Evolutionary conservation across 495 filamentous ascomycete genomes (phyloP).

Genomic region (Rhizodiscina lignyota): DNA sequence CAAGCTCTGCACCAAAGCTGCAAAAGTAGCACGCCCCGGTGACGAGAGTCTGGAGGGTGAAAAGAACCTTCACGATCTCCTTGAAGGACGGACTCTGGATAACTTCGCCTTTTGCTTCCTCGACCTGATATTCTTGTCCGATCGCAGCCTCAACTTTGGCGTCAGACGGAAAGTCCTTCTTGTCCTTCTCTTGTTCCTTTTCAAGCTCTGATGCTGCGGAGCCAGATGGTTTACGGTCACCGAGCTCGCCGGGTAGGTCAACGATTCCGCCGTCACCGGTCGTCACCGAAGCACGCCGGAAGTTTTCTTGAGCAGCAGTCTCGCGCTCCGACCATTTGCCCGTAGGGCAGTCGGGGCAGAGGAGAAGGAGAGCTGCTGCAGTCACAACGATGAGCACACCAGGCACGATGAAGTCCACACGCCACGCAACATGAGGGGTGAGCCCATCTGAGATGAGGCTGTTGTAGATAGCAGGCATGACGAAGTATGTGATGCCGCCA

Average conservation of each 20-base stretch:
- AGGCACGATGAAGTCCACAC: conserved; percentile 69
- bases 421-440: conserved; percentile 55
- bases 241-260: conserved; percentile 35
- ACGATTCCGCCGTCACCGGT: conserved; percentile 24
- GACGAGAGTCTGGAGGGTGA: conserved; percentile 50
- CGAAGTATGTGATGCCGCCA: conserved; percentile 74
- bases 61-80: conserved; percentile 38
- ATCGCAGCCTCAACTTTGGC: conserved; percentile 17
- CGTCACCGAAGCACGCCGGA: background rate
- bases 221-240: conserved; percentile 31
- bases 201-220: conserved; percentile 16
- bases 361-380: conserved; percentile 50
- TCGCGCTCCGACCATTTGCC: conserved; percentile 65
- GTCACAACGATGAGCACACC: conserved; percentile 53
- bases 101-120: conserved; percentile 43
- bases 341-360: conserved; percentile 72
- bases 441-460: conserved; percentile 50
- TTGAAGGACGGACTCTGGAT: conserved; percentile 47
- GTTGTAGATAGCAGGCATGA: conserved; percentile 88
- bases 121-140: conserved; percentile 33
- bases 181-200: conserved; percentile 1
- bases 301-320: conserved; percentile 18
- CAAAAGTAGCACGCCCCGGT: conserved; percentile 63
- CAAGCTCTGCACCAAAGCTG: conserved; percentile 71
- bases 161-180: conserved; percentile 15